These are phyloP conservation scores for Dothideomycetes sp. DNA, from an alignment of 2,329 filamentous ascomycete species.

Conservation along the genomic window DNA sequence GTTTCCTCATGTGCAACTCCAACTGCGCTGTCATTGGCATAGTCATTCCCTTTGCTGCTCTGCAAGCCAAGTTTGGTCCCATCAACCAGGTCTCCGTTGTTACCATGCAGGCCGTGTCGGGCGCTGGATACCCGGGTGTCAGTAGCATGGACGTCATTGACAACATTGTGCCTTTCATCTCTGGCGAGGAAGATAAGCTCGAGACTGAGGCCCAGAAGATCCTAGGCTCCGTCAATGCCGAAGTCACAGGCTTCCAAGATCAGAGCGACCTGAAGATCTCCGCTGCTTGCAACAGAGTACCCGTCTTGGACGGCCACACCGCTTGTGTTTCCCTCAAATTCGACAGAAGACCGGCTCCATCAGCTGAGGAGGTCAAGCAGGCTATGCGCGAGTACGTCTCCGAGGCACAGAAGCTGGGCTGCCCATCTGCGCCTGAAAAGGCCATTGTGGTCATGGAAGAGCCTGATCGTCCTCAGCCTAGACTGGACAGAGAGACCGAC, in stretches of 20 bases:
- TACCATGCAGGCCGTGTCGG: constrained; percentile 89
- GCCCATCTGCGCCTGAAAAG: constrained; percentile 70
- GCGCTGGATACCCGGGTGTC: constrained; percentile 83
- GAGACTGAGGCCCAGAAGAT: constrained; percentile 95
- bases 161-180: constrained; percentile 90
- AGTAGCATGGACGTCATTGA: constrained; percentile 92
- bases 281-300: constrained; percentile 83
- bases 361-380: constrained; percentile 62
- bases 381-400: constrained; percentile 72
- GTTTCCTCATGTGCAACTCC: constrained; percentile 94
- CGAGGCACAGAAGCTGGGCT: constrained; percentile 74
- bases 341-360: constrained; percentile 61
- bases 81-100: constrained; percentile 69
- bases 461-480: constrained; percentile 78
- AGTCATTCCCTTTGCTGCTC: constrained; percentile 85
- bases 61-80: constrained; percentile 78
- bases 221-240: constrained; percentile 61
- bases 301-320: constrained; percentile 91
- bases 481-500: constrained; percentile 76
- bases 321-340: constrained; percentile 88
- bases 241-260: constrained; percentile 64
- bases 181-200: constrained; percentile 90
- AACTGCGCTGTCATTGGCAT: constrained; percentile 97
- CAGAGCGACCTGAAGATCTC: constrained; percentile 65
- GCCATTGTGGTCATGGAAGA: constrained; percentile 86